Conservation (phyloP, 2,329 filamentous ascomycete species). For the Penicillium sclerotiorum region DNA sequence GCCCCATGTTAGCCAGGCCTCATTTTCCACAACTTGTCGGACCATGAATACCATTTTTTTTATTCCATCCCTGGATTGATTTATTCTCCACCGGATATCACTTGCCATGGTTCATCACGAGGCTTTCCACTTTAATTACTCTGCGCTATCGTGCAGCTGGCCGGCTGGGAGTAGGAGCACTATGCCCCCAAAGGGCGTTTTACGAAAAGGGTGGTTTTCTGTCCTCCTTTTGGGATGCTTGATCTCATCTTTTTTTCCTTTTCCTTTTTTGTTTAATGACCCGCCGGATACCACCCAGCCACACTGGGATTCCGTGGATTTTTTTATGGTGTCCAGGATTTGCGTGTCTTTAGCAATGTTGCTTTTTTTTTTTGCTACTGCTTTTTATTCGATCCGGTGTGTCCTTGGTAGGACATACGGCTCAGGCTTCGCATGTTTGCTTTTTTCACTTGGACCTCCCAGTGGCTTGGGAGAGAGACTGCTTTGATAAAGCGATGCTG, state of each 20-base stretch:
- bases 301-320: conserved; percentile 14
- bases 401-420: conserved; percentile 23
- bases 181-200: conserved; percentile 24
- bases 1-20: not conserved
- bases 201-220: conserved; percentile 36
- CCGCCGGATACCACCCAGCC: conserved; percentile 21
- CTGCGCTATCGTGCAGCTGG: conserved; percentile 22
- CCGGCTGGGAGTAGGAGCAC: conserved; percentile 27
- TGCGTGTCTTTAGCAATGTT: conserved; percentile 15
- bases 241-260: conserved; percentile 18
- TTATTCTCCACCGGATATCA: conserved; percentile 15
- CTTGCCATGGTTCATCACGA: conserved; percentile 8
- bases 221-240: too few relatives aligned
- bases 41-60: conserved; percentile 4
- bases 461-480: conserved; percentile 28
- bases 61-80: conserved; percentile 14
- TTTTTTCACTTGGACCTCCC: conserved; percentile 27
- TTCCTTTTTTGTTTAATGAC: conserved; percentile 20
- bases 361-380: conserved; percentile 10
- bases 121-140: conserved; percentile 18
- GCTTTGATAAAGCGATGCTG: conserved; percentile 38
- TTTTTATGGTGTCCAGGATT: conserved; percentile 21
- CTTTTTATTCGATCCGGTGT: conserved; percentile 20
- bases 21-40: conserved; percentile 1
- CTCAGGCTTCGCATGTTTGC: conserved; percentile 25